Percentiles rank a stretch among this genome's conserved stretches.
These are phyloP conservation scores for Agaricus sinodeliciosus DNA, from an alignment of 768 basidiomycete genomes.

Conservation along the genomic window DNA sequence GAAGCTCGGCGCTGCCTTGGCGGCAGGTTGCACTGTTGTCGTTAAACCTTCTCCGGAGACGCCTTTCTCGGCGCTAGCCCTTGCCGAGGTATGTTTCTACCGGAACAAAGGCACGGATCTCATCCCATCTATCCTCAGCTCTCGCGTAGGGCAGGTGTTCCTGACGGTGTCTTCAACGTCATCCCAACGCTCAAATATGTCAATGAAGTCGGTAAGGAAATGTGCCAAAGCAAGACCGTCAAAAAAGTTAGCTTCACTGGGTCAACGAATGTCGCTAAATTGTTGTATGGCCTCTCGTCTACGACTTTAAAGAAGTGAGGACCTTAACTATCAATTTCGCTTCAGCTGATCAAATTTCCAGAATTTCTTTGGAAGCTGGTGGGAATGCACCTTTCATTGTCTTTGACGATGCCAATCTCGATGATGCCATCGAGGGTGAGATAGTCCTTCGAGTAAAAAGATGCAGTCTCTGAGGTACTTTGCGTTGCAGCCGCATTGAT, in stretches of 20 bases:
- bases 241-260: constrained; percentile 93
- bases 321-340: not conserved
- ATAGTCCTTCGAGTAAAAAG: not conserved
- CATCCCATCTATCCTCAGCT: constrained; percentile 38
- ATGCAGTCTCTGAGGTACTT: not conserved
- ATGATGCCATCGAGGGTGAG: constrained; percentile 80
- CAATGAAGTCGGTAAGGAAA: constrained; percentile 82
- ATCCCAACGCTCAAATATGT: constrained; percentile 86
- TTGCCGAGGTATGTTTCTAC: constrained; percentile 67
- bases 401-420: constrained; percentile 93
- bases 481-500: constrained; percentile 48
- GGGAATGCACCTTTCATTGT: constrained; percentile 97
- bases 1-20: constrained; percentile 85
- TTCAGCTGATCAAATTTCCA: constrained; percentile 13
- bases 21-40: constrained; percentile 94
- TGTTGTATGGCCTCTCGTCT: constrained; percentile 65
- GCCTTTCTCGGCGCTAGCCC: constrained; percentile 86
- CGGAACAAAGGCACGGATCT: not conserved
- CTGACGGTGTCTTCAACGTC: constrained; percentile 92
- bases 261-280: constrained; percentile 74
- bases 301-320: constrained; percentile 77
- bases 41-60: constrained; percentile 95
- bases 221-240: constrained; percentile 83
- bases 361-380: constrained; percentile 78
- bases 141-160: constrained; percentile 83